A percentile compares a stretch with the other conserved stretches of the same genome.
Conservation (phyloP, 805 yeast species). For the Candida ulmi region DNA sequence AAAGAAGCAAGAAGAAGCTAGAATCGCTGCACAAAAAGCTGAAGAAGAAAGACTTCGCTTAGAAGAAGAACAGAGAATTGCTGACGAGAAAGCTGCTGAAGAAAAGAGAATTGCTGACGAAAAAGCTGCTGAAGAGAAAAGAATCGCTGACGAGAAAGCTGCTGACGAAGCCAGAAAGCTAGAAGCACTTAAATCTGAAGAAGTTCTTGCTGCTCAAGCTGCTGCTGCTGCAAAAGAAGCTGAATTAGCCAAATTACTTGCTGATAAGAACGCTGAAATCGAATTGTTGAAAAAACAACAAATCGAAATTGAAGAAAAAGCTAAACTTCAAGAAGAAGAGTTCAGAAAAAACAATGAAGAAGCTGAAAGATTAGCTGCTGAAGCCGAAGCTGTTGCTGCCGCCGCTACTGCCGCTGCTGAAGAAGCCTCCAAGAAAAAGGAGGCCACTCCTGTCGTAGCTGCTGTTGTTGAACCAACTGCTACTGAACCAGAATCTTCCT, state of each 20-base stretch:
- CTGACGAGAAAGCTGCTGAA: constrained; percentile 11
- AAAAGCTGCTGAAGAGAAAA: constrained; percentile 11
- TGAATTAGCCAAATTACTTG: constrained; percentile 5
- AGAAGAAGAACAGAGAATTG: constrained; percentile 1
- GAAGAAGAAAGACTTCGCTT: background rate
- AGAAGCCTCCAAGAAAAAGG: background rate
- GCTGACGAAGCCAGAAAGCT: constrained; percentile 3
- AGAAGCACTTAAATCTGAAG: background rate
- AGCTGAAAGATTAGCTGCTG: background rate
- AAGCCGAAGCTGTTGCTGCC: background rate
- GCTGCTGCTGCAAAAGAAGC: constrained; percentile 6
- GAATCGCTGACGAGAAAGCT: constrained; percentile 9
- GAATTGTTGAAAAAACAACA: constrained; percentile 1
- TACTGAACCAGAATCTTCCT: background rate
- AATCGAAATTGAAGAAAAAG: constrained; percentile 1
- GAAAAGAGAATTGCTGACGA: constrained; percentile 11
- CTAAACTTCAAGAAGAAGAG: background rate
- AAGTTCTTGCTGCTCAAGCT: constrained; percentile 5
- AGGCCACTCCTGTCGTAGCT: background rate
- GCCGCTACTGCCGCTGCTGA: background rate
- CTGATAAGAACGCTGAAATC: constrained; percentile 5
- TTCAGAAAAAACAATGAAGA: constrained; percentile 1
- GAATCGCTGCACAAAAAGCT: background rate
- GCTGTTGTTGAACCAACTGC: background rate
- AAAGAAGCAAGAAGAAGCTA: constrained; percentile 1